Evolutionary conservation across 352 stramenopile genomes (phyloP).

Genomic region (Phytophthora capsici): DNA sequence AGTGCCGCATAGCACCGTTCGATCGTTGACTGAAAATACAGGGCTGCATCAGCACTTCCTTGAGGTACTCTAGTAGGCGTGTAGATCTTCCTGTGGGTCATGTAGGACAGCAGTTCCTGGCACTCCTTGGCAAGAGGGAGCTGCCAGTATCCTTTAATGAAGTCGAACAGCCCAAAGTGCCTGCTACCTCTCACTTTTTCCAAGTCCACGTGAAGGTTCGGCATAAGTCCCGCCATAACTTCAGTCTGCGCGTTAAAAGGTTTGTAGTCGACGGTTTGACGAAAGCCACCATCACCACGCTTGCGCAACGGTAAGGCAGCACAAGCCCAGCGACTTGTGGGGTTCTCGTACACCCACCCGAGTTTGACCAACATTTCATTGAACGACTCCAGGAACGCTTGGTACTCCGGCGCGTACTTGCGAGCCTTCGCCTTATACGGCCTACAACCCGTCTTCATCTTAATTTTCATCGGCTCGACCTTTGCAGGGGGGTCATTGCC

Average conservation of each 20-base stretch:
- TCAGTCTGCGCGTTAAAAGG: constrained; percentile 11
- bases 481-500: constrained; percentile 17
- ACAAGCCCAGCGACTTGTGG: constrained; percentile 16
- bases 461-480: constrained; percentile 13
- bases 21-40: constrained; percentile 32
- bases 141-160: constrained; percentile 32
- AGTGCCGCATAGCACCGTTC: neutral
- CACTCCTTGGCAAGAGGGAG: constrained; percentile 22
- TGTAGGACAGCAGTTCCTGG: constrained; percentile 36
- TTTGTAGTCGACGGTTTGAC: constrained; percentile 19
- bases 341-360: constrained; percentile 21
- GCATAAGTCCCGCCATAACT: constrained; percentile 8
- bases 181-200: constrained; percentile 16
- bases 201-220: constrained; percentile 7
- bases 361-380: constrained; percentile 16
- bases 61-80: constrained; percentile 36
- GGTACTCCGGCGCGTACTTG: constrained; percentile 15
- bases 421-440: constrained; percentile 7
- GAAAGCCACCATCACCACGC: neutral
- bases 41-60: constrained; percentile 11
- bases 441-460: constrained; percentile 8
- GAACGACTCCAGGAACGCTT: constrained; percentile 26
- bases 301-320: constrained; percentile 11
- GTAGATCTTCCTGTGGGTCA: constrained; percentile 30
- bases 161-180: constrained; percentile 23